Base-by-base conservation (phyloP, 2,329 filamentous ascomycete species). In the Alternaria triticimaculans region DNA sequence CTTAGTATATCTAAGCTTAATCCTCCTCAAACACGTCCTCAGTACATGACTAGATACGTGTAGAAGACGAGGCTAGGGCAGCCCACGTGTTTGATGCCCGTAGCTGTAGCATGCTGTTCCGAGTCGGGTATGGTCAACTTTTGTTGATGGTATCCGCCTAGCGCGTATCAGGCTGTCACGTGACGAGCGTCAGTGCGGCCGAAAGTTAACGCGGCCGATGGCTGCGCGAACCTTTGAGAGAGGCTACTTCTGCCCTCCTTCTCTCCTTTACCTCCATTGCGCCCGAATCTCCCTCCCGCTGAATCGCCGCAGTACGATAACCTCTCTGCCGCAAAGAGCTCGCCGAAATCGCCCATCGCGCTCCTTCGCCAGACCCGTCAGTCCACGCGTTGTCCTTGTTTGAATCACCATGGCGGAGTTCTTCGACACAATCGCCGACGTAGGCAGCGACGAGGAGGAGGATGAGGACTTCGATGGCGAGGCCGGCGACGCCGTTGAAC, bases 401-500 rank as follows among this genome's bases (percentile, higher is more conserved):
- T 64, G 55, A 28, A 56, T 51, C 61, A 73, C 63, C 65, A 80
- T 79, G 76, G 64, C 75, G 49, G 70, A 94, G 78, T 84, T 97
- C 77, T 90, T 99, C 75, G 90, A 95, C 72, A 90, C 89, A 68
- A 90, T 94, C 83, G 96, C 95, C 72, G 90, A 96, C 81, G 84
- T 97, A 64, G 94, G 94, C 77, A 90, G 90, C 70, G 72, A 74
- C 63, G 72, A 74, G 59, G 79, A 80, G 57, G 79, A 80, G 33
- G 79, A 81, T 59, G 78, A 79, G 60, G 77, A 79, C 58, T 79
- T 76, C 57, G 78, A 80, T 65, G 74, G 69, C 55, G 63, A 65
- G n/a, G 51, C 60, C 12, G 60, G 41, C 20, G 72, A 73, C 49
- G 64, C 63, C 44, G 74, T 68, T 60, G 72, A 68, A 41, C 15